Evolutionary conservation across 192 early-diverging fungal genomes (phyloP).

Genomic region (Gigaspora rosea): DNA sequence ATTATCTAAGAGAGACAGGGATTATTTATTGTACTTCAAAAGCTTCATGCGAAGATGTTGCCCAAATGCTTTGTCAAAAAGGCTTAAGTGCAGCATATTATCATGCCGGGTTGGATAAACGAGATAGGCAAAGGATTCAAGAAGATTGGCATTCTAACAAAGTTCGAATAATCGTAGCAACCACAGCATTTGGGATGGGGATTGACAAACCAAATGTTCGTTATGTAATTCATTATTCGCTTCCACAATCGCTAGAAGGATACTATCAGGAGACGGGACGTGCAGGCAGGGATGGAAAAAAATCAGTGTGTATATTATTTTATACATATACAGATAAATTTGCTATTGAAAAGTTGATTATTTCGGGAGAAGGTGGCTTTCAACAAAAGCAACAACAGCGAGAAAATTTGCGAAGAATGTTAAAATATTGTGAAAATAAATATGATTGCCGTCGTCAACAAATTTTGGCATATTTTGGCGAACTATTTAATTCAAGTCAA

Average conservation of each 20-base stretch:
- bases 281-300: constrained; percentile 89
- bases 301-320: constrained; percentile 79
- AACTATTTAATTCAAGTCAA: constrained; percentile 61
- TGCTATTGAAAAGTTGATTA: constrained; percentile 77
- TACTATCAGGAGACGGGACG: constrained; percentile 98
- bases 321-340: constrained; percentile 77
- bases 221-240: constrained; percentile 89
- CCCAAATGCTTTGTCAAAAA: too few relatives aligned
- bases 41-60: constrained; percentile 78
- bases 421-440: constrained; percentile 83
- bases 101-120: constrained; percentile 84
- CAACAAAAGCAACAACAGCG: constrained; percentile 80
- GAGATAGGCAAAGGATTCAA: constrained; percentile 77
- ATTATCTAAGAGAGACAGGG: too few relatives aligned
- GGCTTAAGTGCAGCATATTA: constrained; percentile 76
- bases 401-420: constrained; percentile 65
- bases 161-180: constrained; percentile 88
- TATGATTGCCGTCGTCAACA: constrained; percentile 86
- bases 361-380: constrained; percentile 74
- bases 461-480: constrained; percentile 90
- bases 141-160: constrained; percentile 76
- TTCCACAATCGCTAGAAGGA: constrained; percentile 89
- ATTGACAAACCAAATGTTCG: constrained; percentile 97
- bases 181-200: constrained; percentile 98
- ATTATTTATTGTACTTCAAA: constrained; percentile 93